Evolutionary conservation across 805 yeast genomes (phyloP).

Genomic region (Hanseniaspora osmophila): DNA sequence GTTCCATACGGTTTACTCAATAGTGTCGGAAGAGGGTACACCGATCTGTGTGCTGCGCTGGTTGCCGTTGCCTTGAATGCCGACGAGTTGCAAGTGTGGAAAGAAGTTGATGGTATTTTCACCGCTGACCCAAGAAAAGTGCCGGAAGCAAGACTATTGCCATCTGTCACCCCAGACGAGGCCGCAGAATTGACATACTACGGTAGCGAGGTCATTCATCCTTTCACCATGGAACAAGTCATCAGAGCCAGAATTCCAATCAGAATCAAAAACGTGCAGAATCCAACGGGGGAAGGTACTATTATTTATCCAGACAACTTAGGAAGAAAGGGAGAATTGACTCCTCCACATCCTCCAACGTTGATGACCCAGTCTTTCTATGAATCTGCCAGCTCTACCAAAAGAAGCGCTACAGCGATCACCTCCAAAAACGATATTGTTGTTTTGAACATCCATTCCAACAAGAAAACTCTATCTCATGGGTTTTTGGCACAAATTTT

Average conservation of each 20-base stretch:
- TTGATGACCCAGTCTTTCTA: conserved; percentile 17
- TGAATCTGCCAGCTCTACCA: conserved; percentile 27
- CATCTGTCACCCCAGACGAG: conserved; percentile 92
- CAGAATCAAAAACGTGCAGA: conserved; percentile 88
- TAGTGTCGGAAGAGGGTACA: conserved; percentile 94
- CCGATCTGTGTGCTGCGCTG: conserved; percentile 94
- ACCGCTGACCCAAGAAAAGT: conserved; percentile 98
- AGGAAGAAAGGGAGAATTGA: conserved; percentile 71
- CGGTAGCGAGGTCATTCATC: conserved; percentile 96
- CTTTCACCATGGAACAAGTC: conserved; percentile 98
- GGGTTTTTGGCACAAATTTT: conserved; percentile 90
- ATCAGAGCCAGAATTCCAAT: conserved; percentile 92
- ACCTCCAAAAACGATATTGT: conserved; percentile 88
- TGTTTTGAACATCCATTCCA: conserved; percentile 86
- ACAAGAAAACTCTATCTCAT: conserved; percentile 81
- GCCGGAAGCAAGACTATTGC: conserved; percentile 69
- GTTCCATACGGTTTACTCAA: conserved; percentile 92
- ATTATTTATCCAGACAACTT: conserved; percentile 84
- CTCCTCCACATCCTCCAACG: conserved; percentile 93
- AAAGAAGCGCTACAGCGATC: conserved; percentile 82
- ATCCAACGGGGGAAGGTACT: conserved; percentile 88
- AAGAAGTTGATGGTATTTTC: conserved; percentile 96
- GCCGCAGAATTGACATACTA: conserved; percentile 96
- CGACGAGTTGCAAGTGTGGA: conserved; percentile 94
- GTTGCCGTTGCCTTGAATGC: conserved; percentile 87